A percentile compares a stretch with the other conserved stretches of the same genome.
Evolutionary conservation across 2,329 filamentous ascomycete species (phyloP).

Genomic region (Fusarium secorum): DNA sequence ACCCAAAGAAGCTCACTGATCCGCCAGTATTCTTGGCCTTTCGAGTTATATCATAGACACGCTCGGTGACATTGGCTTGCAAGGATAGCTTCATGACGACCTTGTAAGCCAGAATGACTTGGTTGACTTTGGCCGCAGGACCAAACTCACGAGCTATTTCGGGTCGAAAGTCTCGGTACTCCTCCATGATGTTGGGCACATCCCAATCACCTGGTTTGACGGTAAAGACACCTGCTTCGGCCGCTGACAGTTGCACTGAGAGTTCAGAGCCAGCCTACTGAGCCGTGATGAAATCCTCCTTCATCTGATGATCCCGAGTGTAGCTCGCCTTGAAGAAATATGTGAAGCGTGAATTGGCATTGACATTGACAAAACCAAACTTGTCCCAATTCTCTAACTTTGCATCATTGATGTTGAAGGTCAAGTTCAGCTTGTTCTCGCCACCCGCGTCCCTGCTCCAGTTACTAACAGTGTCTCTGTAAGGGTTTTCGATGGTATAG

Average conservation of each 20-base stretch:
- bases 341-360: not conserved
- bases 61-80: fast-evolving
- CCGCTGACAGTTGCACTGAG: not conserved
- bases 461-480: not conserved
- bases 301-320: fast-evolving
- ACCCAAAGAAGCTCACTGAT: not conserved
- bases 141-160: fast-evolving
- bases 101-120: not conserved
- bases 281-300: not conserved
- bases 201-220: not conserved
- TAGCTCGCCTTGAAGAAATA: not conserved
- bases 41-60: not conserved
- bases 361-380: not conserved
- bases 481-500: not conserved
- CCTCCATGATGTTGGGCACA: not conserved
- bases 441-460: fast-evolving
- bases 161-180: fast-evolving
- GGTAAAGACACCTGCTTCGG: not conserved
- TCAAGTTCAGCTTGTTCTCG: not conserved
- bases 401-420: not conserved
- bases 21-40: not conserved
- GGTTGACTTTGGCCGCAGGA: not conserved
- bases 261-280: not conserved
- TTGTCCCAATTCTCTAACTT: not conserved
- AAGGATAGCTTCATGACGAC: not conserved